Evolutionary conservation across 139 green algal genomes (phyloP).

Genomic region (Chlamydomonas asymmetrica): DNA sequence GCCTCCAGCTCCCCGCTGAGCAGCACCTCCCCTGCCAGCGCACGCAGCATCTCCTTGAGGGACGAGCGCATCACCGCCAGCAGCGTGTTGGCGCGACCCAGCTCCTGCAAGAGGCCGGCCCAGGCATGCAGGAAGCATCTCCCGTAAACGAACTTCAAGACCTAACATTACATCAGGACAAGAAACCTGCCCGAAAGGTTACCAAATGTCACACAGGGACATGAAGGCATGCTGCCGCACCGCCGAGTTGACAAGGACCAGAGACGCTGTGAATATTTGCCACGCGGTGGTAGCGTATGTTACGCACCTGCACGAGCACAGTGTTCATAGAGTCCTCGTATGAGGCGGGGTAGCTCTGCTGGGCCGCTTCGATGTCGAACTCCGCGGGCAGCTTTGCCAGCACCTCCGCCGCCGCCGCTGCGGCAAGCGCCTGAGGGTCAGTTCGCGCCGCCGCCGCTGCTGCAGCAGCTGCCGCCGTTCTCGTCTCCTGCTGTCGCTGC

Average conservation of each 20-base stretch:
- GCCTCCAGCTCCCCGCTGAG: slow-evolving; percentile 75
- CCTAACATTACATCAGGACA: no score
- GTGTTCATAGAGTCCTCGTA: slow-evolving; percentile 84
- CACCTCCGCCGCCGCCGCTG: slow-evolving; percentile 53
- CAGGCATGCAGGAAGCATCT: no score
- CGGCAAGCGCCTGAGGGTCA: no score
- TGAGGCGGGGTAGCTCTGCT: slow-evolving; percentile 44
- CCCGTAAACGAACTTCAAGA: no score
- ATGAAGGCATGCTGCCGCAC: no score
- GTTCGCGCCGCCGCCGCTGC: background rate
- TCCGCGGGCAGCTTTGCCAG: slow-evolving; percentile 56
- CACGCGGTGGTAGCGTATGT: background rate
- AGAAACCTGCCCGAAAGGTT: no score
- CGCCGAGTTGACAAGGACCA: no score
- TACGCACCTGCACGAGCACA: slow-evolving; percentile 53
- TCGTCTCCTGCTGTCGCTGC: no score
- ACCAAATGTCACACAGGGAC: no score
- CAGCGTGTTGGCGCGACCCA: slow-evolving; percentile 70
- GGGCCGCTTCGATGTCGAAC: slow-evolving; percentile 69
- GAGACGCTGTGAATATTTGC: background rate
- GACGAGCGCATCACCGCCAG: slow-evolving; percentile 45
- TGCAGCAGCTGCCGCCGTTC: no score
- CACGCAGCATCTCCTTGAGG: slow-evolving; percentile 58
- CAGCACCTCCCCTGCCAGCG: slow-evolving; percentile 47
- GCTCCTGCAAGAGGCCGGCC: slow-evolving; percentile 63